Evolutionary conservation across 2,329 filamentous ascomycete genomes (phyloP), one percentile per base, ranked within the genome.

Genomic region (Pestalotiopsis sp.): DNA sequence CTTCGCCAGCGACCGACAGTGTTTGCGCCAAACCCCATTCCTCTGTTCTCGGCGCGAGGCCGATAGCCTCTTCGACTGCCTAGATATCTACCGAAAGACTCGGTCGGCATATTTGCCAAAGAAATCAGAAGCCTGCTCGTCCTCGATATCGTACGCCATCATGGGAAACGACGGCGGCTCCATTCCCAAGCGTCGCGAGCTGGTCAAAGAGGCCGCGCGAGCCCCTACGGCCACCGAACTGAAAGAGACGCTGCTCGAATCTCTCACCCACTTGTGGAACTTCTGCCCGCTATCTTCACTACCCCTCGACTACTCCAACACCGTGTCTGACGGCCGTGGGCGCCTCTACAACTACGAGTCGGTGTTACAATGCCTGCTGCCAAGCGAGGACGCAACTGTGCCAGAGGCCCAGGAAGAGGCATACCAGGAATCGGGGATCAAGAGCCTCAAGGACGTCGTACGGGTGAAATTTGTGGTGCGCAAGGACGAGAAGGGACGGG

Each of bases 161-260:
- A 98, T 99, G 96, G 96, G 96, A 79, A 99, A 99, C 83, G 96
- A 99, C 80, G 96, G 96, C 74, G 96, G 96, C 79, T 95, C 93
- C 74, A 99, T 99, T 74, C 96, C 96, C 4, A 98, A 92, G 72
- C 93, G 97, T 39, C 92, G 94, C 77, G 97, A 99, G 81, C 93
- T 99, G 60, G 96, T 99, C 80, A 97, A 97, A 82, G 92, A 95
- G 80, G 94, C 95, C 36, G 94, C 95, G 57, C 92, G 93, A 75
- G 88, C 90, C 65, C 93, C 92, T 25, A 97, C 93, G 41, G 88
- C 93, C 36, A 91, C 93, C 61, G 92, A 98, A 83, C 84, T 97
- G 68, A 98, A 98, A 83, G 94, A 96, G 72, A 92, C 92, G 9
- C 92, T 92, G 73, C 90, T 92, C 77, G 95, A 98, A 80, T 92